These are phyloP conservation scores for Hypoxylon sp. DNA, from an alignment of 2,329 filamentous ascomycete genomes.

Conservation along the genomic window DNA sequence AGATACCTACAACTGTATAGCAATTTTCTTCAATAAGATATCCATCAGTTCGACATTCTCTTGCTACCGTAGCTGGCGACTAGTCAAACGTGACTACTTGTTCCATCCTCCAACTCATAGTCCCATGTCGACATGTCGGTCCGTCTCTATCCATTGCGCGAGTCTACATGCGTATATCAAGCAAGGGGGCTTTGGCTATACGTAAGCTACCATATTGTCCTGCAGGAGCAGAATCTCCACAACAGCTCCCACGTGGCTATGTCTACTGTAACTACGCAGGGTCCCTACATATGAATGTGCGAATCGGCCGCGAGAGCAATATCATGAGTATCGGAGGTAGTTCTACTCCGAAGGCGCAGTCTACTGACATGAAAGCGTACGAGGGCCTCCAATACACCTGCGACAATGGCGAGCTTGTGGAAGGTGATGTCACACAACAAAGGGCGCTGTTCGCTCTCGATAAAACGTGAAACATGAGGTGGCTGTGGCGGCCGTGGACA, in stretches of 20 bases:
- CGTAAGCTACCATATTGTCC: background rate
- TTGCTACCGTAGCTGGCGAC: background rate
- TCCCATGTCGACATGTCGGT: background rate
- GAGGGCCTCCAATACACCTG: background rate
- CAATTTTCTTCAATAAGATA: constrained; percentile 26
- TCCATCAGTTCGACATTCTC: constrained; percentile 13
- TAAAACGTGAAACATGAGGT: constrained; percentile 18
- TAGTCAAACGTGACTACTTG: background rate
- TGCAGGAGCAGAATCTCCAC: background rate
- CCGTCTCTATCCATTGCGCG: background rate
- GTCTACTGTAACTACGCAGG: background rate
- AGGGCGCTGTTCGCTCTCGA: constrained; percentile 1
- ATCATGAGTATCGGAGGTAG: constrained; percentile 1
- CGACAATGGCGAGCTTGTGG: background rate
- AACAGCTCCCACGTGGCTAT: background rate
- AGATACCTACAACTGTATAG: constrained; percentile 29
- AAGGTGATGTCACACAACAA: constrained; percentile 4
- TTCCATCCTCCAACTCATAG: background rate
- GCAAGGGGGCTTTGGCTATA: background rate
- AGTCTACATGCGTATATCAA: background rate
- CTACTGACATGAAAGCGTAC: background rate
- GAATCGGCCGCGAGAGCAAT: background rate
- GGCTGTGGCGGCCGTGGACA: constrained; percentile 4
- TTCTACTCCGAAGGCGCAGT: constrained; percentile 22
- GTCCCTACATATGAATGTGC: no score